phyloP scores from a whole-genome alignment of 1,284 basidiomycete genomes.

The Trichosporon coremiiforme region DNA sequence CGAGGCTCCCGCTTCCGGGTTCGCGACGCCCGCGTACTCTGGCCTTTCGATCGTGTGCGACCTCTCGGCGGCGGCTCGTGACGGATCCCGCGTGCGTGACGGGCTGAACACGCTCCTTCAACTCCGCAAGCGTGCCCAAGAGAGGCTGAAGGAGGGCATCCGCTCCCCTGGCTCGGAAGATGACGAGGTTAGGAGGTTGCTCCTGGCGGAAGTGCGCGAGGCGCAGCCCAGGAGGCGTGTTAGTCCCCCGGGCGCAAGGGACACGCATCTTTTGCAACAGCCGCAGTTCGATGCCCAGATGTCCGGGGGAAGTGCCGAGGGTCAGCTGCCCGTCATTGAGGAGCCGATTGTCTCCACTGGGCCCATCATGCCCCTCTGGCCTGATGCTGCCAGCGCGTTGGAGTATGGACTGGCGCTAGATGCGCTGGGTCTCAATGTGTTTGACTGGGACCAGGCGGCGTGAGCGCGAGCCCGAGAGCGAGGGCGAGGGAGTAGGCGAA shows the following conservation, averaged over 20 bases:
- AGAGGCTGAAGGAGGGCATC: conserved; percentile 33
- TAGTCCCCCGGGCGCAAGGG: background rate
- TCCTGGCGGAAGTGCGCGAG: conserved; percentile 17
- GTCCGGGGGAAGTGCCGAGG: background rate
- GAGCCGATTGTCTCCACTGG: conserved; percentile 21
- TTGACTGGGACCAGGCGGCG: conserved; percentile 16
- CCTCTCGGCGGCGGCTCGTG: conserved; percentile 47
- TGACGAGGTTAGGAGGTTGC: conserved; percentile 25
- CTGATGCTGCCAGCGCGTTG: conserved; percentile 25
- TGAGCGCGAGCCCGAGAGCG: background rate
- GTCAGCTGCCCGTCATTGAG: background rate
- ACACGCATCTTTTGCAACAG: background rate
- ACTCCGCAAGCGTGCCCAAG: conserved; percentile 46
- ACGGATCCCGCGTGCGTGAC: conserved; percentile 52
- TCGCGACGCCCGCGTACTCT: conserved; percentile 50
- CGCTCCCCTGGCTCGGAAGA: conserved; percentile 16
- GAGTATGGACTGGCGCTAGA: conserved; percentile 8
- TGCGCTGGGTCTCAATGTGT: background rate
- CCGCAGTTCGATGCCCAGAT: background rate
- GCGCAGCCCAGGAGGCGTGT: background rate
- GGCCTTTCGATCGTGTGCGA: conserved; percentile 52
- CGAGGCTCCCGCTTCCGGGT: conserved; percentile 50
- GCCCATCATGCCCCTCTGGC: conserved; percentile 26
- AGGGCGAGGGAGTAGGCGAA: background rate
- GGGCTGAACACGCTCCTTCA: conserved; percentile 49